phyloP scores from a whole-genome alignment of 805 yeast genomes.

The Yamadazyma kitorensis region DNA sequence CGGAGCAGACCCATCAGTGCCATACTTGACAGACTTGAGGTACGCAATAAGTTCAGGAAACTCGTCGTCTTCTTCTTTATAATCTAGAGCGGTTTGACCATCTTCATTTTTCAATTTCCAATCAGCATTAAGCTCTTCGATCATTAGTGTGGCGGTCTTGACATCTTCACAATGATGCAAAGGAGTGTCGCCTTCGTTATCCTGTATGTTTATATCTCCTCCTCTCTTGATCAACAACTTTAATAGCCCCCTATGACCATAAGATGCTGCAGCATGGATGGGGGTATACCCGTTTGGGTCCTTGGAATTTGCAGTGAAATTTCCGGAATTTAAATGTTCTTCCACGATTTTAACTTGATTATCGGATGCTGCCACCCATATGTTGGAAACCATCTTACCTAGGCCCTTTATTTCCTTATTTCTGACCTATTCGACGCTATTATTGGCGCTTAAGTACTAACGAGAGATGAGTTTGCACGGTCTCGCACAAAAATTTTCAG shows the following conservation, averaged over 20 bases:
- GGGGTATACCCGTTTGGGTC: conserved; percentile 97
- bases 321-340: conserved; percentile 47
- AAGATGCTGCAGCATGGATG: conserved; percentile 95
- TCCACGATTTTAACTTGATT: conserved; percentile 62
- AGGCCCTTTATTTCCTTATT: too few relatives aligned
- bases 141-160: conserved; percentile 58
- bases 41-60: conserved; percentile 74
- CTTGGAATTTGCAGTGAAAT: conserved; percentile 61
- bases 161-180: conserved; percentile 83
- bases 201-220: conserved; percentile 82
- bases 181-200: conserved; percentile 93
- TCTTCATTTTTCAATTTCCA: conserved; percentile 62
- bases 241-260: conserved; percentile 74
- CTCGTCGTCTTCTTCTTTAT: conserved; percentile 81
- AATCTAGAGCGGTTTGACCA: conserved; percentile 70
- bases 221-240: conserved; percentile 51
- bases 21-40: conserved; percentile 39
- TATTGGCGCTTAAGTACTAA: too few relatives aligned
- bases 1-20: conserved; percentile 5
- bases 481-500: too few relatives aligned
- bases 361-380: conserved; percentile 96
- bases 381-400: conserved; percentile 48
- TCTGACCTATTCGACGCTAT: too few relatives aligned
- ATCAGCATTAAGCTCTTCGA: conserved; percentile 71
- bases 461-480: too few relatives aligned